Percentiles rank a stretch among this genome's conserved stretches.
phyloP scores from a whole-genome alignment of 805 yeast species.

The Candida boleticola region DNA sequence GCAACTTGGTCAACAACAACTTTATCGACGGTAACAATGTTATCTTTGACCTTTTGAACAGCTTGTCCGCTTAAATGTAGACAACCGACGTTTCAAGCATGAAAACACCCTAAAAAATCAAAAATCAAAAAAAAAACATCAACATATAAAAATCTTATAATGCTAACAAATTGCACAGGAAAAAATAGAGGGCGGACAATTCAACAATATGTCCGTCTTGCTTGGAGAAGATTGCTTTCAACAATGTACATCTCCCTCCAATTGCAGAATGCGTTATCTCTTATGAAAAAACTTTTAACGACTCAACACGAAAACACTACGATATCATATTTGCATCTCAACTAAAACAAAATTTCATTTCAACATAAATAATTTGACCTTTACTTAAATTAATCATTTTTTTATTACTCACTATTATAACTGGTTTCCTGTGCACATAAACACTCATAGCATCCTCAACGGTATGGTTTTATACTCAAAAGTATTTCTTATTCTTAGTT shows the following conservation, averaged over 20 bases:
- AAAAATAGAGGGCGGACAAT: neutral
- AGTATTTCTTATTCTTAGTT: too few relatives aligned
- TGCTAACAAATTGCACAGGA: neutral
- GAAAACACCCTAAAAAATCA: neutral
- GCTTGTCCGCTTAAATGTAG: slow-evolving; percentile 8
- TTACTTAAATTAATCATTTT: too few relatives aligned
- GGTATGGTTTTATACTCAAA: slow-evolving; percentile 39
- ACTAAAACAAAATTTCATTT: slow-evolving; percentile 18
- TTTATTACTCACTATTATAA: slow-evolving; percentile 4
- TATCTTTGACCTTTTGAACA: slow-evolving; percentile 53
- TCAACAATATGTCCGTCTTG: slow-evolving; percentile 4
- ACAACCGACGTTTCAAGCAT: too few relatives aligned
- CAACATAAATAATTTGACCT: slow-evolving; percentile 17
- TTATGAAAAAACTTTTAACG: slow-evolving; percentile 17
- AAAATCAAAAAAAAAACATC: neutral
- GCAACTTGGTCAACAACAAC: slow-evolving; percentile 90
- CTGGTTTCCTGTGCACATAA: slow-evolving; percentile 31
- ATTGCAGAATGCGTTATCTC: slow-evolving; percentile 10
- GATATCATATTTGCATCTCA: slow-evolving; percentile 5
- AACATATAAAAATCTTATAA: neutral
- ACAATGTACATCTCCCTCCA: slow-evolving; percentile 12
- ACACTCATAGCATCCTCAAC: slow-evolving; percentile 49
- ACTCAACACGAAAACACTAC: slow-evolving; percentile 8
- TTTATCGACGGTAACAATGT: slow-evolving; percentile 53
- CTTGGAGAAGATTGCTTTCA: slow-evolving; percentile 13